Base-by-base conservation (phyloP, 345 rosid species). In the Boechera divaricarpa region DNA sequence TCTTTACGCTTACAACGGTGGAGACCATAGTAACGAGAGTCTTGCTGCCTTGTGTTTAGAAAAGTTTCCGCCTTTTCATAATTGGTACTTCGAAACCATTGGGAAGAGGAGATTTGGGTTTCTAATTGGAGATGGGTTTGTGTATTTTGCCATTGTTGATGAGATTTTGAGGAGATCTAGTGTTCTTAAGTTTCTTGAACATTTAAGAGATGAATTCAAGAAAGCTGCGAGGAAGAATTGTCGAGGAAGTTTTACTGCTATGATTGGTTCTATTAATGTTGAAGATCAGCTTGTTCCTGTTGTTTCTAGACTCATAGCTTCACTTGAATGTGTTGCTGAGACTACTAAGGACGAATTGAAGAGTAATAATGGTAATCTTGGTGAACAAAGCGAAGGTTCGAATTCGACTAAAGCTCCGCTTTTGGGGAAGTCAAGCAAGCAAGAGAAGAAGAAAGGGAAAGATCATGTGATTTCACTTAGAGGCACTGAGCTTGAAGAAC, bases 1-100 rank as follows among this genome's bases (percentile, higher is more conserved):
- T 16, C 77, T 88, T 12, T 89, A 89, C 79, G 80, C 82, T 28
- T 82, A 89, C 77, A 83, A 80, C 61, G 83, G 85, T 44, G 92
- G 91, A 38, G 88, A 87, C 72, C 83, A 71, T 21, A 85, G 82
- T 60, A 82, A 85, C 67, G 93, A 88, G 76, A 63, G 62, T 54
- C 63, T 91, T 49, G 93, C 91, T 8, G 75, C 82, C 9, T 66
- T 91, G 84, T 88, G 88, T 63, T 64, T 91, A 76, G 95, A 89
- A 73, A 84, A 73, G 80, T 67, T 82, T 63, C 97, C 97, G 4
- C 77, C 84, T 7, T 93, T 86, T 64, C 98, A 93, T 71, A 84
- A 64, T 71, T 89, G 95, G 95, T 93, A 93, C 77, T 88, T 87
- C 47, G 98, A 91, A 85, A 88, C 98, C 0, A 21, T 81, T 0